Percentiles rank a stretch among this genome's conserved stretches.
Conservation (phyloP, 257 asterid genomes). For the Datura wrightii region DNA sequence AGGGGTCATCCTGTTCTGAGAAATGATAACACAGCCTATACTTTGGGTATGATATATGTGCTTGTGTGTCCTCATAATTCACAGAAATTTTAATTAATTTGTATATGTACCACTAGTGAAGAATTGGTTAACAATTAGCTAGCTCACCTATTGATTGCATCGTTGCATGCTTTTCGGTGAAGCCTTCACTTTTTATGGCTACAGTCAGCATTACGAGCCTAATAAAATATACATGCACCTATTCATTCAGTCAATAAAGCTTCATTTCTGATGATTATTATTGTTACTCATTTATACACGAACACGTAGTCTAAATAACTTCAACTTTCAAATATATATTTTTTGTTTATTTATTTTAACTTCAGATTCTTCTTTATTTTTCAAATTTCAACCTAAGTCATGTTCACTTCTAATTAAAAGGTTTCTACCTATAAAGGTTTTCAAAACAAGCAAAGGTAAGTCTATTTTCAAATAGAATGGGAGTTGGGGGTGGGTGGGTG, state of each 20-base stretch:
- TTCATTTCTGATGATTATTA: no score
- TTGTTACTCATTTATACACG: no score
- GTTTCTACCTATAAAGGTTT: neutral
- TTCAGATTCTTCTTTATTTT: neutral
- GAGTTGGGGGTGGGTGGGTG: no score
- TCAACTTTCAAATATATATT: neutral
- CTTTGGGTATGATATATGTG: neutral
- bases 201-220: no score
- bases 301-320: neutral
- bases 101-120: neutral
- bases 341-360: neutral
- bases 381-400: neutral
- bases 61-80: neutral
- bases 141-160: no score
- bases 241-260: no score
- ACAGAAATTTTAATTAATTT: no score
- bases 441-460: neutral
- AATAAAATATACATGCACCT: no score
- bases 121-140: no score
- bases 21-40: neutral
- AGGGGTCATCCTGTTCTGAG: conserved; percentile 19
- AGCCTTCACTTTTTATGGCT: neutral
- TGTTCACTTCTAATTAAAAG: neutral
- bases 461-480: neutral
- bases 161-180: neutral